phyloP scores from a whole-genome alignment of 306 rosid species.

The Vachellia collinsii region DNA sequence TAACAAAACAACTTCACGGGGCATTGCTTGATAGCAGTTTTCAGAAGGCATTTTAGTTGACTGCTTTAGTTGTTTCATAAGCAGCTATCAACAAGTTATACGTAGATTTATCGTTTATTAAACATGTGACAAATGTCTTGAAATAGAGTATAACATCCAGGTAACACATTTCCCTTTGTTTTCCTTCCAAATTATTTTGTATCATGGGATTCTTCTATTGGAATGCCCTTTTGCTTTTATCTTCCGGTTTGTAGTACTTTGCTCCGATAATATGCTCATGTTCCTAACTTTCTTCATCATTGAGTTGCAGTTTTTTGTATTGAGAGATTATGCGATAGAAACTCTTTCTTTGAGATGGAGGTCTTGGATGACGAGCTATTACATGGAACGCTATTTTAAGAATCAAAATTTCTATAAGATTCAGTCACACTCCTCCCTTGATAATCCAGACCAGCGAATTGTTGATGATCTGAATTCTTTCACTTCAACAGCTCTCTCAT shows the following conservation, averaged over 20 bases:
- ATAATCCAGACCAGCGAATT: constrained; percentile 94
- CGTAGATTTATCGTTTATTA: constrained; percentile 8
- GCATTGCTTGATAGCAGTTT: background rate
- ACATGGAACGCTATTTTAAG: constrained; percentile 88
- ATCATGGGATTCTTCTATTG: constrained; percentile 4
- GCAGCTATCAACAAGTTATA: constrained; percentile 20
- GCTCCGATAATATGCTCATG: constrained; percentile 21
- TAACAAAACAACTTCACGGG: too few species aligned
- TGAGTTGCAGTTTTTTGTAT: constrained; percentile 73
- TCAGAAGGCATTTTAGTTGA: constrained; percentile 4
- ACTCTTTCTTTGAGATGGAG: constrained; percentile 96
- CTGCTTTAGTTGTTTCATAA: constrained; percentile 12
- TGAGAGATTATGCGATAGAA: constrained; percentile 89
- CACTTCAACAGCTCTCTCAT: constrained; percentile 79
- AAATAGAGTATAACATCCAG: background rate
- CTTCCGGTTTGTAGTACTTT: constrained; percentile 17
- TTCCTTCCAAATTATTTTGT: background rate
- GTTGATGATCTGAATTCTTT: constrained; percentile 94
- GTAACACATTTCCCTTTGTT: background rate
- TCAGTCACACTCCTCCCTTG: constrained; percentile 88
- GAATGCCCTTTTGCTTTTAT: constrained; percentile 8
- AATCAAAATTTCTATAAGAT: constrained; percentile 86
- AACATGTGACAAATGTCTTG: constrained; percentile 1
- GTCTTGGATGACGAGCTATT: constrained; percentile 94
- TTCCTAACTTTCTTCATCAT: constrained; percentile 34